Base-by-base conservation (phyloP, 768 basidiomycete species). In the Rhodotorula taiwanensis region DNA sequence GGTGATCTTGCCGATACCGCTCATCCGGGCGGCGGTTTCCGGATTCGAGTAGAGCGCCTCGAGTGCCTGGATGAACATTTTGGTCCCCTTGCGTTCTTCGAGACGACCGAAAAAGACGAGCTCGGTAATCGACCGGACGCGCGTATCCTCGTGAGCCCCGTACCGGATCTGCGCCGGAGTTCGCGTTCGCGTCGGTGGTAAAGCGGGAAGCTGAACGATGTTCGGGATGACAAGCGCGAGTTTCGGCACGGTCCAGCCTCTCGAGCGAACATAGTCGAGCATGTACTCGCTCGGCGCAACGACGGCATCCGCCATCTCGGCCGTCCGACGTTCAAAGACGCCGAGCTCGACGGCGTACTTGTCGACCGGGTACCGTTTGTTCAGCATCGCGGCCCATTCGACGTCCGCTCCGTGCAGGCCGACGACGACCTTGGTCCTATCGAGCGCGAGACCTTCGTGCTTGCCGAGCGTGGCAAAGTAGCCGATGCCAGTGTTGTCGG, bases 91-190 rank as follows among this genome's bases (percentile, higher is more conserved):
- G 42, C 68, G 64, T 41, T 70, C 68, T 45, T 70, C 68, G 49
- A 70, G 61, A 13, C 68, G 64, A 2, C 68, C 68, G 54, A 70
- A 70, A 53, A 65, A 70, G 48, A 70, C 68, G 49, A 70, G 54
- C 45, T 70, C 68, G 27, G 39, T 39, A 18, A 70, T 34, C 2
- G 57, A 64, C 18, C 52, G 18, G 21, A 55, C 48, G 33, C n/a
- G 23, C 7, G 21, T 25, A 9, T 21, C 23, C 2, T 23, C 20
- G 25, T 16, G 21, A n/a, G n/a, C 18, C 23, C n/a, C 47, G n/a
- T 20, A n/a, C 8, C 43, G 43, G 20, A 44, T 21, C 43, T 44
- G 43, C 23, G 20, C 20, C 20, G 20, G 20, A 21, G 15, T 44
- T 10, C 7, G 15, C 16, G 43, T 44, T 31, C 36, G 15, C 2